Conservation (phyloP, 768 basidiomycete species). For the Suillus plorans region DNA sequence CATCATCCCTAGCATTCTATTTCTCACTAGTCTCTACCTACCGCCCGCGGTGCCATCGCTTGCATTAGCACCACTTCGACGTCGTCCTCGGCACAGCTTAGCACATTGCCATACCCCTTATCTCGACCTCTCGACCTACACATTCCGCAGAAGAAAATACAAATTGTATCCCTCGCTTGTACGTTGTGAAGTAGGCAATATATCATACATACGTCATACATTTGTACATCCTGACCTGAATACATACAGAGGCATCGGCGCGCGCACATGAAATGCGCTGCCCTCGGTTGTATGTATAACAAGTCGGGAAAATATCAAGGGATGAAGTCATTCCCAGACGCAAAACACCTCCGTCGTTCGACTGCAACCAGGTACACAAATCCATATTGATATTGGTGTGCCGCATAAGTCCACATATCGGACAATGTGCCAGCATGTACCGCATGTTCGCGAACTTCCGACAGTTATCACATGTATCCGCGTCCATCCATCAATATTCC, state of each 20-base stretch:
- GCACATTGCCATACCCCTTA: not conserved
- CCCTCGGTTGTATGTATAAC: not conserved
- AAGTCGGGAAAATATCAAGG: not conserved
- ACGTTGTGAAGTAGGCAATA: conserved; percentile 5
- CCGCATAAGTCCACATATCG: conserved; percentile 1
- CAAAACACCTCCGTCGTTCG: not conserved
- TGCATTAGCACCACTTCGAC: not conserved
- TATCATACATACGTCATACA: conserved; percentile 4
- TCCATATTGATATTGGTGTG: not conserved
- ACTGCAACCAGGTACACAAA: not conserved
- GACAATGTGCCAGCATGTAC: not conserved
- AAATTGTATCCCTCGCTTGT: conserved; percentile 2
- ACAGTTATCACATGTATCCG: not conserved
- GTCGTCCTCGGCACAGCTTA: not conserved
- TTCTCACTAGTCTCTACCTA: not conserved
- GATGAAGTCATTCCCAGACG: not conserved
- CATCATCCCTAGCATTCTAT: conserved; percentile 2
- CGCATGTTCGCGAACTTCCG: not conserved
- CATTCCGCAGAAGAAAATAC: not conserved
- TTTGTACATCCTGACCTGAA: not conserved
- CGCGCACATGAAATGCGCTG: conserved; percentile 1
- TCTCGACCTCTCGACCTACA: not conserved
- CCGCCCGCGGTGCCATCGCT: not conserved
- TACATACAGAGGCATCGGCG: not conserved
- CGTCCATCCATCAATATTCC: not conserved